Evolutionary conservation across 148 eudicot genomes (phyloP).

Genomic region (Chenopodium quinoa): DNA sequence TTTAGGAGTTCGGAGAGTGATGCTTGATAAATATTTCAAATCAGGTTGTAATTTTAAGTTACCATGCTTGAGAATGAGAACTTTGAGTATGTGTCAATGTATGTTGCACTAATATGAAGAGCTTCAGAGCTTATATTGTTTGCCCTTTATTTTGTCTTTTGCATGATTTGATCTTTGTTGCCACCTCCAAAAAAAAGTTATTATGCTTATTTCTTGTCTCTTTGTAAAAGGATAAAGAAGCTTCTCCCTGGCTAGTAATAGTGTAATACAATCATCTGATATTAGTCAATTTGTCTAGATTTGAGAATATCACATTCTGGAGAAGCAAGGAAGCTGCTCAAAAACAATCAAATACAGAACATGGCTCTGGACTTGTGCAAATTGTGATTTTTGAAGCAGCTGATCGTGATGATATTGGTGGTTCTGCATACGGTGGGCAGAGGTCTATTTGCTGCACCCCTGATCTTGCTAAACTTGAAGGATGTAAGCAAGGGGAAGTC

Average conservation of each 20-base stretch:
- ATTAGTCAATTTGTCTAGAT: conserved; percentile 41
- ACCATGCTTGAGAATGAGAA: not conserved
- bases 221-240: too few species aligned
- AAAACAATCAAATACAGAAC: conserved; percentile 47
- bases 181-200: not conserved
- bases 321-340: conserved; percentile 69
- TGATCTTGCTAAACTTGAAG: conserved; percentile 97
- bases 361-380: conserved; percentile 76
- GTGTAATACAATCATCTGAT: not conserved
- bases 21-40: not conserved
- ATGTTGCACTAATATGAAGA: not conserved
- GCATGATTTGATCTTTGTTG: not conserved
- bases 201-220: not conserved
- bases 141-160: not conserved
- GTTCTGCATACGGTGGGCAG: conserved; percentile 97
- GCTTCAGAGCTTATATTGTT: not conserved
- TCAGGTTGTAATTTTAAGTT: not conserved
- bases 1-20: not conserved
- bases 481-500: conserved; percentile 91
- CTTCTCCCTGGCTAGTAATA: not conserved
- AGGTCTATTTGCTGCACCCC: conserved; percentile 95
- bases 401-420: conserved; percentile 95
- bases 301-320: conserved; percentile 91
- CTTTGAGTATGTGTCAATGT: not conserved
- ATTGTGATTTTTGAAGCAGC: conserved; percentile 88